These are phyloP conservation scores for Zanthoxylum bungeanum DNA, from an alignment of 345 rosid genomes.

Conservation along the genomic window DNA sequence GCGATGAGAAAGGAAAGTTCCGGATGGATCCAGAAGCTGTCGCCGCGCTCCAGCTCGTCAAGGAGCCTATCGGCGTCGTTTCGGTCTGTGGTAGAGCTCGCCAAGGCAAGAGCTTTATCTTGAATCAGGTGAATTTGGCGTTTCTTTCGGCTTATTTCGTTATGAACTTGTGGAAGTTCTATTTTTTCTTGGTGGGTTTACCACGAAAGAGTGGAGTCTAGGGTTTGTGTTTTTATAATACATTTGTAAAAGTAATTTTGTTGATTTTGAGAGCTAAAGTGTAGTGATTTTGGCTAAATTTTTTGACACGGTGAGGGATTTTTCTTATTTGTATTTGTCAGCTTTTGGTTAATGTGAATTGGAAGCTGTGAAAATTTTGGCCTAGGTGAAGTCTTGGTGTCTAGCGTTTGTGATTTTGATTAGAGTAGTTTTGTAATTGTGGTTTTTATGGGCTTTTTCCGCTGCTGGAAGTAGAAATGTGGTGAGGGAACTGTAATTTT, in stretches of 20 bases:
- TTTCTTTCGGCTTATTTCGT: not conserved
- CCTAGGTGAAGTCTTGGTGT: not conserved
- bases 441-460: not conserved
- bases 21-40: conserved; percentile 99
- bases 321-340: not conserved
- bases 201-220: conserved; percentile 9
- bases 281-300: not conserved
- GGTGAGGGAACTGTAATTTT: not conserved
- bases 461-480: not conserved
- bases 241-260: conserved; percentile 1
- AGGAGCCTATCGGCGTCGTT: conserved; percentile 92
- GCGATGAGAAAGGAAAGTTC: conserved; percentile 94
- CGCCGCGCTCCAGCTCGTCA: conserved; percentile 87
- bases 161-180: no score
- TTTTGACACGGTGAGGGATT: not conserved
- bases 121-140: conserved; percentile 69
- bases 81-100: conserved; percentile 99
- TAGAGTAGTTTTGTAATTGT: not conserved
- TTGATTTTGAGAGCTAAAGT: not conserved
- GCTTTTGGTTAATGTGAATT: not conserved
- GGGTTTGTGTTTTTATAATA: conserved; percentile 22
- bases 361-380: not conserved
- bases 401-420: not conserved
- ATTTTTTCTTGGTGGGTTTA: not conserved
- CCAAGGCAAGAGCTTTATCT: conserved; percentile 92